Conservation (phyloP, 805 yeast genomes). For the Debaryomyces castellii region DNA sequence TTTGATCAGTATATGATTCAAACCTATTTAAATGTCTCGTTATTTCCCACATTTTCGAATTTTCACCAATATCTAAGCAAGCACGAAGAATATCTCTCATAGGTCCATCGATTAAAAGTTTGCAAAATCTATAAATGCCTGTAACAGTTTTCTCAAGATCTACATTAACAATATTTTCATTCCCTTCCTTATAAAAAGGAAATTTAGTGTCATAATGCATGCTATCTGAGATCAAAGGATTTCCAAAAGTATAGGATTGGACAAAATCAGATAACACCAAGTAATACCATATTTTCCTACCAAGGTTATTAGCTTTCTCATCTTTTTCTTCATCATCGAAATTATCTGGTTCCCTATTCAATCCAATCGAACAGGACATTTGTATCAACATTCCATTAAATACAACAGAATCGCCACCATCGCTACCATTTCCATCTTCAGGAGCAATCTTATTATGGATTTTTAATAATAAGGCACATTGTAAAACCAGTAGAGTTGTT, state of each 20-base stretch:
- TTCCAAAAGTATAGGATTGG: constrained; percentile 45
- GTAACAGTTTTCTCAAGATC: constrained; percentile 40
- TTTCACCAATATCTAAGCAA: constrained; percentile 34
- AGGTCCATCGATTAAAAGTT: constrained; percentile 24
- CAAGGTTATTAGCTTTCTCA: constrained; percentile 32
- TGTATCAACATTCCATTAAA: constrained; percentile 30
- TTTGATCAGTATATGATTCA: constrained; percentile 23
- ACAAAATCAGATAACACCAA: constrained; percentile 42
- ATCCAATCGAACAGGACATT: constrained; percentile 45
- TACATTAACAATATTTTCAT: constrained; percentile 31
- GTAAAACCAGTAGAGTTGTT: constrained; percentile 51
- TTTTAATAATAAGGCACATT: constrained; percentile 58
- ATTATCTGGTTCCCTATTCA: constrained; percentile 47
- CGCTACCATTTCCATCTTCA: constrained; percentile 47
- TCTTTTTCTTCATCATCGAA: constrained; percentile 27
- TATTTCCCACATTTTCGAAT: constrained; percentile 32
- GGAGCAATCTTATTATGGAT: constrained; percentile 56
- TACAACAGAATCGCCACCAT: constrained; percentile 31
- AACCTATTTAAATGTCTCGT: constrained; percentile 26
- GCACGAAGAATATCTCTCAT: constrained; percentile 31
- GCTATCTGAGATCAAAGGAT: constrained; percentile 36
- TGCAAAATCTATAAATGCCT: constrained; percentile 21
- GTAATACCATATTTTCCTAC: constrained; percentile 57
- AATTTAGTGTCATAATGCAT: constrained; percentile 47
- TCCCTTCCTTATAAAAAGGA: constrained; percentile 37